A percentile compares a stretch with the other conserved stretches of the same genome.
Conservation (phyloP, 2,329 filamentous ascomycete genomes). For the Exserohilum turcica region DNA sequence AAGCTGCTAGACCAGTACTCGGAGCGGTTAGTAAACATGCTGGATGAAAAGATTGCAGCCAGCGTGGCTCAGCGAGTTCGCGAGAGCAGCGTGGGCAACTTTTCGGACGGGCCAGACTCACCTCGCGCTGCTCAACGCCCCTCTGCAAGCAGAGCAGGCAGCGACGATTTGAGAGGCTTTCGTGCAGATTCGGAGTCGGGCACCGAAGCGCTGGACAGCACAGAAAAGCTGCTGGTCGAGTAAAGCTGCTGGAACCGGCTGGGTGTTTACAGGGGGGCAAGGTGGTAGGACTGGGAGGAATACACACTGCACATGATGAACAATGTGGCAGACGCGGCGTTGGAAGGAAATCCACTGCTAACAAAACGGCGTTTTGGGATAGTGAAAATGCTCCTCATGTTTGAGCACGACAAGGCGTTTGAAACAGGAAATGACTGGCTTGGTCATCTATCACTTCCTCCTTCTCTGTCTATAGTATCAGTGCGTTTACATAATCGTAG, state of each 20-base stretch:
- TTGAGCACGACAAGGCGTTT: conserved; percentile 9
- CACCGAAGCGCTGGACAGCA: conserved; percentile 15
- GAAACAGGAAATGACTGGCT: neutral
- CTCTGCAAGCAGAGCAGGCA: conserved; percentile 11
- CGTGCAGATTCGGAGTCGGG: conserved; percentile 9
- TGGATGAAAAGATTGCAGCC: conserved; percentile 70
- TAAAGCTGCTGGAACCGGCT: neutral
- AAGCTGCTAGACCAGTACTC: conserved; percentile 77
- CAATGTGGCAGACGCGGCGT: conserved; percentile 7
- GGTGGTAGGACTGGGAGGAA: neutral
- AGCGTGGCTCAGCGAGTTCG: conserved; percentile 45
- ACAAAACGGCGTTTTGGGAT: conserved; percentile 5
- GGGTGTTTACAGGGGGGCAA: neutral
- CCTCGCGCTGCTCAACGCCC: conserved; percentile 14
- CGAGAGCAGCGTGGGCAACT: conserved; percentile 40
- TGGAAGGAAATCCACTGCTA: neutral
- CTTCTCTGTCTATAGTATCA: conserved; percentile 1
- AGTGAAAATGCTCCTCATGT: conserved; percentile 1
- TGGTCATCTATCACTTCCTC: conserved; percentile 4
- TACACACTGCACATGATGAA: conserved; percentile 1
- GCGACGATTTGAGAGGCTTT: conserved; percentile 3
- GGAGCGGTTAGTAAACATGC: conserved; percentile 70
- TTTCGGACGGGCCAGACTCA: conserved; percentile 25
- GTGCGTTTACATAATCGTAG: conserved; percentile 13
- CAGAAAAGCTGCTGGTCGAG: conserved; percentile 15